Evolutionary conservation across 2,329 filamentous ascomycete species (phyloP), one percentile per base, ranked within the genome.

Genomic region (Diaporthe amygdali): DNA sequence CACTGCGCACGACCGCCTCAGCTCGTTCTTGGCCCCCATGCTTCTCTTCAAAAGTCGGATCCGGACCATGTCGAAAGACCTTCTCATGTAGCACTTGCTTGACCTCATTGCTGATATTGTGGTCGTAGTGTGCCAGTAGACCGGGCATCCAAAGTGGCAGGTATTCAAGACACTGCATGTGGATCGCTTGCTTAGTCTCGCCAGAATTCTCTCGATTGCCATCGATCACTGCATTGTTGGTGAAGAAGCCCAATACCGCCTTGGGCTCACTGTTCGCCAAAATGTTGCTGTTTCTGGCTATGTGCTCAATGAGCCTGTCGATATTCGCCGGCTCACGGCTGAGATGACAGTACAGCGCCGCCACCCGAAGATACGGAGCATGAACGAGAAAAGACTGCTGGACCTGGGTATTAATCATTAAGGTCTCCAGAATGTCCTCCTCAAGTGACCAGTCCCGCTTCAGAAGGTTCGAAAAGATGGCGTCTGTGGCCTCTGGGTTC

Each of bases 381-480:
- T 88, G 82, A 39, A 83, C 82, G 22, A 86, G 81, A 10, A 83
- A 78, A 3, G 83, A 82, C 3, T 86, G 81, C 20, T 86, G 84
- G 15, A 87, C 85, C 22, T 84, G 85, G 56, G 93, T 87, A 30
- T 86, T 87, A 49, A 81, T 81, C 72, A 86, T 82, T 49, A 94
- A 78, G 0, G 89, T 88, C 52, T 82, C 79, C 47, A 85, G 84
- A 2, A 94, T 82, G 54, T 84, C 82, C 0, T 81, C 61, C 52
- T 90, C 88, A 79, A 90, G 85, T 8, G 82, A 75, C 0, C 82
- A 79, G 69, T 87, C 86, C 25, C 87, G 81, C n/a, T 82, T 80
- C 51, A 93, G 80, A 44, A 94, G 83, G 4, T 85, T 82, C 46
- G 80, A 80, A 61, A 95, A 78, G 66, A 95, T 92, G 15, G 81